A percentile compares a stretch with the other conserved stretches of the same genome.
Evolutionary conservation across 2,329 filamentous ascomycete genomes (phyloP).

Genomic region (Trichoderma sp.): DNA sequence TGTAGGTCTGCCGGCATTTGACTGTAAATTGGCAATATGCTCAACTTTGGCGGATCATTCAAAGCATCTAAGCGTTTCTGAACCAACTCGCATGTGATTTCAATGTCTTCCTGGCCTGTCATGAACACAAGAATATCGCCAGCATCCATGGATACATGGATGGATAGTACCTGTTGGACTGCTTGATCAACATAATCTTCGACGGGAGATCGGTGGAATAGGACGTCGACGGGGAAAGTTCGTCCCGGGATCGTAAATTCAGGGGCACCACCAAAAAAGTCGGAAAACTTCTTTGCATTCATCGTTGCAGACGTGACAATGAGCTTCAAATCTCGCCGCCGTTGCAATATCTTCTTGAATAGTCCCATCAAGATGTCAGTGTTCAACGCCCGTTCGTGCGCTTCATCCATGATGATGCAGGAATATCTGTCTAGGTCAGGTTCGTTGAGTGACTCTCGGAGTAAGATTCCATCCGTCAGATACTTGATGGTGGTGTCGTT

Average conservation of each 20-base stretch:
- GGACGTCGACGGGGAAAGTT: slow-evolving; percentile 95
- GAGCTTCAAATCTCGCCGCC: slow-evolving; percentile 86
- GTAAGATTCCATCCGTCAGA: slow-evolving; percentile 95
- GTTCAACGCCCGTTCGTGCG: slow-evolving; percentile 92
- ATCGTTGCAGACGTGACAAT: slow-evolving; percentile 98
- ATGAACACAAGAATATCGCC: slow-evolving; percentile 98
- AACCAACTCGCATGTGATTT: slow-evolving; percentile 90
- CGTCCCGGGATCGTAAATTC: slow-evolving; percentile 95
- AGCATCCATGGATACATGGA: slow-evolving; percentile 89
- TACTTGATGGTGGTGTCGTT: slow-evolving; percentile 96
- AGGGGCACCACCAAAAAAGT: slow-evolving; percentile 93
- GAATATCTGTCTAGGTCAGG: slow-evolving; percentile 93
- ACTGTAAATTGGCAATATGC: slow-evolving; percentile 96
- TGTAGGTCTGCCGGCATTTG: slow-evolving; percentile 99
- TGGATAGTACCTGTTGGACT: slow-evolving; percentile 91
- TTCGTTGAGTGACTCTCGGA: slow-evolving; percentile 90
- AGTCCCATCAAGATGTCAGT: slow-evolving; percentile 97
- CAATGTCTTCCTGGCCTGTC: slow-evolving; percentile 98
- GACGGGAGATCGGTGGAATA: slow-evolving; percentile 91
- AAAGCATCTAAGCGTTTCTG: slow-evolving; percentile 83
- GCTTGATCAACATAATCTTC: slow-evolving; percentile 98
- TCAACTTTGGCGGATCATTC: slow-evolving; percentile 92
- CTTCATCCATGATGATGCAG: slow-evolving; percentile 99
- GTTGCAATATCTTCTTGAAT: slow-evolving; percentile 92
- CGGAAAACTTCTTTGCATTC: slow-evolving; percentile 94